Base-by-base conservation (phyloP, 164 flowering plant species). In the Paratinospora sagittata region DNA sequence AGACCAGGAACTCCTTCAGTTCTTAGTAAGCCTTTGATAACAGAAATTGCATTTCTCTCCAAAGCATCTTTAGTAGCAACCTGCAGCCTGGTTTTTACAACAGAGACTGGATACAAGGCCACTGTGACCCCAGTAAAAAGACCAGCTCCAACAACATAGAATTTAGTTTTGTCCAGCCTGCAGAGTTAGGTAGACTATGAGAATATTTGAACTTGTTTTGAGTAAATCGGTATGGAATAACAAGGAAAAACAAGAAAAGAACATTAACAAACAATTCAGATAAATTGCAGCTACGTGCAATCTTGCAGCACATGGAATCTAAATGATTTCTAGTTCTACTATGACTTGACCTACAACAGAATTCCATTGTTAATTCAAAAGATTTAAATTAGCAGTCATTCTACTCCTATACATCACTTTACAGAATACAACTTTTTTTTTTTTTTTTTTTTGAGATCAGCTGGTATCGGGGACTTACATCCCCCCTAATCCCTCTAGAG, bases 131-230 rank as follows among this genome's bases (percentile, higher is more conserved):
- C 99, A 3, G 97, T 85, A 77, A 95, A 95, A 75, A 95, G 82
- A 27, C 98, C 99, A 79, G 99, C 99, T 76, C 99, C 99, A 23
- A 89, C 87, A 21, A 85, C 90, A 75, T 92, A 95, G 74, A 92
- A 95, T 71, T 89, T 95, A 14, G 90, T 90, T 80, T 95, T 95
- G 74, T 92, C 95, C 73, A 95, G 96, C 91, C 97, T 95, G 90
- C 92, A 90, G 23, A 33, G 72, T 23, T 47, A 17, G 72, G 58
- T 34, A 17, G 60, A n/a, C 27, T 8, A 75, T 70, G 26, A 80
- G 67, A 69, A 68, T 45, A 67, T 11, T 3, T 43, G 27, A 57
- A 47, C 43, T 45, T 57, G 0, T 10, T 6, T 17, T 17, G 63
- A 68, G 14, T 9, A 34, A 34, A 65, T n/a, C 30, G 16, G 23